A percentile compares a stretch with the other conserved stretches of the same genome.
These are phyloP conservation scores for Scopulariopsis brevicaulis DNA, from an alignment of 2,329 filamentous ascomycete genomes.

Conservation along the genomic window DNA sequence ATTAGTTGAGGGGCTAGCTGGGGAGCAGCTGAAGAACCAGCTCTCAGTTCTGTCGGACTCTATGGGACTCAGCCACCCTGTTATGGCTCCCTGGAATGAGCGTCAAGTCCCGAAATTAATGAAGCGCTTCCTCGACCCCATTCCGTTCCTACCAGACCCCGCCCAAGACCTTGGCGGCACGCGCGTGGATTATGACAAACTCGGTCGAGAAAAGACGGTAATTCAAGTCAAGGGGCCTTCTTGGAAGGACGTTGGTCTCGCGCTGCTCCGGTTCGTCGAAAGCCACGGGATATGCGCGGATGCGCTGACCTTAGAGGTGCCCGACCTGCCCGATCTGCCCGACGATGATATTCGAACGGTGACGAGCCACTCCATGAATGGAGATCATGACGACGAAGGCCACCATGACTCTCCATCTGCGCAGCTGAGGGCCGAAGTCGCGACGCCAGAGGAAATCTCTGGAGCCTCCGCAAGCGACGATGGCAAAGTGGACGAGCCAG, in stretches of 20 bases:
- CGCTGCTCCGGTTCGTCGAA: background rate
- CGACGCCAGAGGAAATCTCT: background rate
- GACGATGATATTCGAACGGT: conserved; percentile 11
- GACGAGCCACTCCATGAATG: conserved; percentile 8
- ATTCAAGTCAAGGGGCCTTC: background rate
- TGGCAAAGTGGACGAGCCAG: background rate
- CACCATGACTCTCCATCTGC: conserved; percentile 2
- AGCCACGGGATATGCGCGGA: background rate
- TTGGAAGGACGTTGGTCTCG: conserved; percentile 3
- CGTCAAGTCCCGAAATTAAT: conserved; percentile 38
- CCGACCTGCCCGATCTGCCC: background rate
- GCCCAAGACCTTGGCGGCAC: conserved; percentile 20
- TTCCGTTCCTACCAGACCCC: conserved; percentile 49
- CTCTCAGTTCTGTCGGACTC: conserved; percentile 42
- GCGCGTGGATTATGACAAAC: background rate
- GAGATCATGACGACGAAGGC: background rate
- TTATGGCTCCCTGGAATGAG: conserved; percentile 44
- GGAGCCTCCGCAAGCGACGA: background rate
- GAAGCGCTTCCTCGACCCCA: conserved; percentile 44
- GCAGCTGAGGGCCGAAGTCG: conserved; percentile 2
- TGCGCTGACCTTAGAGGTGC: background rate
- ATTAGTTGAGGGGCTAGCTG: conserved; percentile 50
- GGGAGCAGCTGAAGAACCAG: conserved; percentile 47
- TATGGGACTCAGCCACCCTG: conserved; percentile 46
- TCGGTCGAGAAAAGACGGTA: background rate